Conservation (phyloP, 1,139 yeast genomes). For the Yamadazyma dendronema region DNA sequence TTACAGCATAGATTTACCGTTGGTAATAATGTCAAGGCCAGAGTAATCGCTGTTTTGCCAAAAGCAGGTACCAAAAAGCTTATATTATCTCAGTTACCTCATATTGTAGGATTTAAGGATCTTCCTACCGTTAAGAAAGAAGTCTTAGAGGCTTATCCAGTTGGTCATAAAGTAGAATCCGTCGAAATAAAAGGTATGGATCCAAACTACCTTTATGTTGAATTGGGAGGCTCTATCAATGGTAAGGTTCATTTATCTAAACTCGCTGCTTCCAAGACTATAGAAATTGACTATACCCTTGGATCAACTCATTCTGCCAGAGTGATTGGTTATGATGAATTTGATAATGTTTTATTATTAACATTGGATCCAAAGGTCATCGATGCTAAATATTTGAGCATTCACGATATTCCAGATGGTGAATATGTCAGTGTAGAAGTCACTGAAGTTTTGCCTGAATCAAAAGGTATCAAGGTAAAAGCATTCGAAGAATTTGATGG, state of each 20-base stretch:
- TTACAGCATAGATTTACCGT: slow-evolving; percentile 61
- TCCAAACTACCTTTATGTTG: slow-evolving; percentile 52
- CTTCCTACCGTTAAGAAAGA: slow-evolving; percentile 12
- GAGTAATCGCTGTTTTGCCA: slow-evolving; percentile 62
- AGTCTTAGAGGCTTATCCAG: slow-evolving; percentile 68
- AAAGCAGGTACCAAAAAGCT: slow-evolving; percentile 60
- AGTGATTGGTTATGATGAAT: slow-evolving; percentile 63
- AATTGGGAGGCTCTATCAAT: slow-evolving; percentile 53
- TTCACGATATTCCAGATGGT: slow-evolving; percentile 77
- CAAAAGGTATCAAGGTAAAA: slow-evolving; percentile 64
- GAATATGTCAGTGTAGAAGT: slow-evolving; percentile 59
- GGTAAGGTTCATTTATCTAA: slow-evolving; percentile 79
- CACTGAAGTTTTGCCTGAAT: slow-evolving; percentile 59
- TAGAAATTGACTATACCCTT: slow-evolving; percentile 50
- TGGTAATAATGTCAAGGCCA: slow-evolving; percentile 66
- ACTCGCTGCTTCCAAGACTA: slow-evolving; percentile 50
- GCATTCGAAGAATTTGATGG: slow-evolving; percentile 70
- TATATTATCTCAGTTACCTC: slow-evolving; percentile 63
- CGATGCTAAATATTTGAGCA: slow-evolving; percentile 60
- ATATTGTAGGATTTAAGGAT: slow-evolving; percentile 35
- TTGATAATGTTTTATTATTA: slow-evolving; percentile 66
- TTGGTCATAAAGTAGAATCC: slow-evolving; percentile 68
- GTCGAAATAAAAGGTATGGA: slow-evolving; percentile 61
- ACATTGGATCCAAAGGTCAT: slow-evolving; percentile 68
- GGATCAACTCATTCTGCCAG: slow-evolving; percentile 77